Evolutionary conservation across 202 grass and related monocot genomes (phyloP).

Genomic region (Setaria italica): DNA sequence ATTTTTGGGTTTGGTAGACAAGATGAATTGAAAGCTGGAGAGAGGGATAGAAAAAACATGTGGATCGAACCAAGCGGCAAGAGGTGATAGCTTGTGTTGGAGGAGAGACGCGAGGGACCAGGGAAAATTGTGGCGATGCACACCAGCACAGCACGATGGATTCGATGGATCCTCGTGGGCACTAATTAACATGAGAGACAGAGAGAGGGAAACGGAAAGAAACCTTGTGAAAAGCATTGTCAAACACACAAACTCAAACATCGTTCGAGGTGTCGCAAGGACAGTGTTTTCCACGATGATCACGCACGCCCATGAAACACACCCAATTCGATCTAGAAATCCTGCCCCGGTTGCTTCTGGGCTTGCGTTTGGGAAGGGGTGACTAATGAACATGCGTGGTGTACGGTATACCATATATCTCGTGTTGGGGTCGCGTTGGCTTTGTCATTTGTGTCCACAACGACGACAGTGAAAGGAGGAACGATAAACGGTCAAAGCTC

Average conservation of each 20-base stretch:
- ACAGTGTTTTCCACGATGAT: background rate
- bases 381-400: background rate
- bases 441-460: background rate
- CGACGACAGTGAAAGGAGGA: background rate
- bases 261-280: background rate
- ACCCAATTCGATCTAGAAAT: background rate
- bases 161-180: background rate
- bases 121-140: background rate
- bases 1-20: background rate
- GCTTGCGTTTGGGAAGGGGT: no score
- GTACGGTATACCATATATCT: background rate
- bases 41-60: background rate
- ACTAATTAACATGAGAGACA: background rate
- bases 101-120: background rate
- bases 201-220: background rate
- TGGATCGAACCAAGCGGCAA: background rate
- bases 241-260: background rate
- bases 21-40: background rate
- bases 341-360: background rate
- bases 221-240: background rate
- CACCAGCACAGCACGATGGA: no score
- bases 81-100: background rate
- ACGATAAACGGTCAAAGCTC: slow-evolving; percentile 25
- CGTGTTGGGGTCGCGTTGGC: background rate
- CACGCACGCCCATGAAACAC: background rate